These are phyloP conservation scores for Collybia nuda DNA, from an alignment of 768 basidiomycete genomes.

Conservation along the genomic window DNA sequence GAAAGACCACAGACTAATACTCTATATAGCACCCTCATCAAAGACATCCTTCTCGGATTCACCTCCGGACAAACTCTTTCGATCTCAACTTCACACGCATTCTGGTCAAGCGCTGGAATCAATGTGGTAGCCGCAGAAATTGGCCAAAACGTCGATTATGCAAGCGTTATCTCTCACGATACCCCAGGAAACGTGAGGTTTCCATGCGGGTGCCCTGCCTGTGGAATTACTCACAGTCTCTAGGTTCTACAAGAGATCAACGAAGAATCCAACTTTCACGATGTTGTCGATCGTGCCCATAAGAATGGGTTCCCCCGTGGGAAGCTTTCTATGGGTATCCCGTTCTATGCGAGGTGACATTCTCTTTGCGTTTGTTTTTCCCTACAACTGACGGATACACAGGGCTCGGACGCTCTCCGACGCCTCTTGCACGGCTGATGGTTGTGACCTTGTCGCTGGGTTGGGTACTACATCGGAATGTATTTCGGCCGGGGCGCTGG, in stretches of 20 bases:
- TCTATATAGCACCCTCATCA: neutral
- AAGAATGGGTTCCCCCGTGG: constrained; percentile 3
- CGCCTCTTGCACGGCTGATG: too few species aligned
- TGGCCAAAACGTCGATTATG: neutral
- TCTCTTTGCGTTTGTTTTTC: neutral
- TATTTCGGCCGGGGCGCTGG: constrained; percentile 1
- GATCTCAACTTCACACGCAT: constrained; percentile 8
- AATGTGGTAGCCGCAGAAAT: constrained; percentile 6
- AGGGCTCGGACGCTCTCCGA: too few species aligned
- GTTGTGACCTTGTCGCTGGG: too few species aligned
- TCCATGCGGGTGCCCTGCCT: neutral
- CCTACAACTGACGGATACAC: too few species aligned
- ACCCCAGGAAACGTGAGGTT: neutral
- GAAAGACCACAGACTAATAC: neutral
- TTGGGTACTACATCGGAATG: neutral
- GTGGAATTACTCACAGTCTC: too few species aligned
- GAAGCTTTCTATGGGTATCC: constrained; percentile 5
- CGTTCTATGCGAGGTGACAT: constrained; percentile 4
- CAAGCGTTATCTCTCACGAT: constrained; percentile 1
- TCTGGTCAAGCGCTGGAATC: constrained; percentile 11
- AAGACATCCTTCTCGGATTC: too few species aligned
- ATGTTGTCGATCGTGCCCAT: constrained; percentile 2
- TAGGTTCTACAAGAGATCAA: too few species aligned
- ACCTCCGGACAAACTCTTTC: neutral
- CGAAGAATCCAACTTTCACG: neutral